A percentile compares a stretch with the other conserved stretches of the same genome.
phyloP scores from a whole-genome alignment of 1,139 yeast genomes.

The Candida tunisiensis region DNA sequence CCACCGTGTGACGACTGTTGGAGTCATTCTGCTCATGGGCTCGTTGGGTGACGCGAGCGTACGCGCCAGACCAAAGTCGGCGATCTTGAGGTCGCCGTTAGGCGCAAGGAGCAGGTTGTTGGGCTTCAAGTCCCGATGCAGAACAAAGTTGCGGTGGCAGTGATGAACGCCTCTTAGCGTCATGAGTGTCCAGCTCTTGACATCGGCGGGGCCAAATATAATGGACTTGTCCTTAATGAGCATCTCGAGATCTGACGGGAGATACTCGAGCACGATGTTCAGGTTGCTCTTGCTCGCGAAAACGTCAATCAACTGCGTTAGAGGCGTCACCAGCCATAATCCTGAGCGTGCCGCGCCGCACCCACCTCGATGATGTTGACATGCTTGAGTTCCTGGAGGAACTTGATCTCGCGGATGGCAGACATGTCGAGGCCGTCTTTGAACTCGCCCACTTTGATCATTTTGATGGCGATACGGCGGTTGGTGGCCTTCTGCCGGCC shows the following conservation, averaged over 20 bases:
- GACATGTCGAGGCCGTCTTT: constrained; percentile 97
- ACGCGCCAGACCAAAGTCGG: constrained; percentile 94
- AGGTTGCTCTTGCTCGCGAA: constrained; percentile 56
- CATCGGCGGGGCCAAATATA: constrained; percentile 72
- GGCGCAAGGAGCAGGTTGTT: constrained; percentile 71
- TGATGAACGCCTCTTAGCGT: constrained; percentile 88
- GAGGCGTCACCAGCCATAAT: too few species aligned
- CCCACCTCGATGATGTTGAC: constrained; percentile 70
- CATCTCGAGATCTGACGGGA: constrained; percentile 86
- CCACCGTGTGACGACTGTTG: constrained; percentile 96
- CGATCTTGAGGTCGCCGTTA: constrained; percentile 73
- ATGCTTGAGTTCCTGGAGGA: constrained; percentile 74
- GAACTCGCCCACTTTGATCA: constrained; percentile 86
- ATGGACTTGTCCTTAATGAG: constrained; percentile 66
- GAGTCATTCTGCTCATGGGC: constrained; percentile 53
- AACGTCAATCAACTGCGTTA: too few species aligned
- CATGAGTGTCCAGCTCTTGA: constrained; percentile 90
- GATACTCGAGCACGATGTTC: constrained; percentile 75
- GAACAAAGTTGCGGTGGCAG: constrained; percentile 77
- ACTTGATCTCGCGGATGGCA: constrained; percentile 89
- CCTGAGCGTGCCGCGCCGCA: too few species aligned
- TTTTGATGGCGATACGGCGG: constrained; percentile 76
- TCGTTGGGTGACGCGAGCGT: constrained; percentile 69
- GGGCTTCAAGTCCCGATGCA: constrained; percentile 50
- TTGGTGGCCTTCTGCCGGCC: constrained; percentile 30